Evolutionary conservation across 176 grass and related monocot species (phyloP).

Genomic region (Ensete glaucum): DNA sequence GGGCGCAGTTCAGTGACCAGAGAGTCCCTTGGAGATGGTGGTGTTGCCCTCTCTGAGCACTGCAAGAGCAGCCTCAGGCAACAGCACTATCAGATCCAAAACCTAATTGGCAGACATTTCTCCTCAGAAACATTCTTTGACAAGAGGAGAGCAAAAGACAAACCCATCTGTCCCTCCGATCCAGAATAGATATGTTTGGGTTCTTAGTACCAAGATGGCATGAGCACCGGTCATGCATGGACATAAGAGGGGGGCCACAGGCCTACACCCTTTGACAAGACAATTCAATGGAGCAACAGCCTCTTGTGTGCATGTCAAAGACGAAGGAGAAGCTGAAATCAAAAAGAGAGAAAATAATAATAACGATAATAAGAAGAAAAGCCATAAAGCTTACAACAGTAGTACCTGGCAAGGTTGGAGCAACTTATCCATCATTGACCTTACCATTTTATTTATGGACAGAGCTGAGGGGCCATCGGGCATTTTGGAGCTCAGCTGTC

Average conservation of each 20-base stretch:
- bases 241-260: slow-evolving; percentile 6
- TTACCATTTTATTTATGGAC: no score
- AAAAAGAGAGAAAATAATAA: neutral
- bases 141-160: slow-evolving; percentile 10
- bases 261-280: neutral
- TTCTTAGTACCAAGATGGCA: slow-evolving; percentile 10
- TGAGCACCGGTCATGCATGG: slow-evolving; percentile 6
- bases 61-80: neutral
- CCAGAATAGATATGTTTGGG: slow-evolving; percentile 10
- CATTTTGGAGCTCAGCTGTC: no score
- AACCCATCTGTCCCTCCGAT: slow-evolving; percentile 14
- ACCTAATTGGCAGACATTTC: slow-evolving; percentile 10
- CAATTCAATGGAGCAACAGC: neutral
- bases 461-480: no score
- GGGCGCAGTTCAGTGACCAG: neutral
- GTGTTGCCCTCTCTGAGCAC: slow-evolving; percentile 13
- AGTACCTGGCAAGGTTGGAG: no score
- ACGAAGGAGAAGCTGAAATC: neutral
- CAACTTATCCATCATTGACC: no score
- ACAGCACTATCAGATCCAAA: slow-evolving; percentile 12
- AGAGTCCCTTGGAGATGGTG: neutral
- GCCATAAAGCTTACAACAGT: no score
- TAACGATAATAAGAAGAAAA: no score
- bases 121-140: no score
- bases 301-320: slow-evolving; percentile 4